phyloP scores from a whole-genome alignment of 768 basidiomycete genomes.

The Holtermannia corniformis region DNA sequence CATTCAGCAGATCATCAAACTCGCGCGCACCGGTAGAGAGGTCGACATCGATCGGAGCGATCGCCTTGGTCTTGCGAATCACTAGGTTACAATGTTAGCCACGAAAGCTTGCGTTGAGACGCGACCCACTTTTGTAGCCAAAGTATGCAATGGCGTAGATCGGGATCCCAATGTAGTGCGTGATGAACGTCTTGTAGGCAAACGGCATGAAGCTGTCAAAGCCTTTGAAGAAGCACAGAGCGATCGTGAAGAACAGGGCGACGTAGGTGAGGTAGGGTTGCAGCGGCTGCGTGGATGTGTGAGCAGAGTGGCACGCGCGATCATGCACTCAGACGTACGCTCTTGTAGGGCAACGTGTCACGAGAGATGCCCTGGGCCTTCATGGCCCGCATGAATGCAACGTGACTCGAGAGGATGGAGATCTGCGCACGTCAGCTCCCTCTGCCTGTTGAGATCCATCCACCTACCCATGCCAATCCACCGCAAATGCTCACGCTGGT shows the following conservation, averaged over 20 bases:
- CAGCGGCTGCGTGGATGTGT: slow-evolving; percentile 16
- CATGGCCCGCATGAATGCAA: slow-evolving; percentile 29
- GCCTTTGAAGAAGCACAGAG: slow-evolving; percentile 55
- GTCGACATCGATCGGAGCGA: slow-evolving; percentile 28
- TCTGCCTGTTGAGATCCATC: slow-evolving; percentile 14
- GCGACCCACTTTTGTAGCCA: slow-evolving; percentile 43
- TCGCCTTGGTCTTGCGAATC: slow-evolving; percentile 17
- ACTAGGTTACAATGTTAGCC: slow-evolving; percentile 12
- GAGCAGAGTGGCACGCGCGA: background rate
- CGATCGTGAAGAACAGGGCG: slow-evolving; percentile 53
- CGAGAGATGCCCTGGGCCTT: slow-evolving; percentile 46
- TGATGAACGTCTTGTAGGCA: slow-evolving; percentile 43
- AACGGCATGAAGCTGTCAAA: slow-evolving; percentile 58
- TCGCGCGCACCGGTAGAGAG: slow-evolving; percentile 31
- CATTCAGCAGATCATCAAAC: slow-evolving; percentile 29
- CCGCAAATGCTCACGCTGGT: background rate
- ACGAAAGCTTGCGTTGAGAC: background rate
- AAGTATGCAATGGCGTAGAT: slow-evolving; percentile 48
- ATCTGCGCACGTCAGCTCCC: no score
- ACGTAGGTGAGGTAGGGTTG: slow-evolving; percentile 59
- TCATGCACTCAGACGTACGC: slow-evolving; percentile 5
- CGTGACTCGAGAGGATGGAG: slow-evolving; percentile 25
- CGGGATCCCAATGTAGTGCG: slow-evolving; percentile 46
- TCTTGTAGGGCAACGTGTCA: slow-evolving; percentile 41
- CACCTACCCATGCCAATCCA: background rate